Evolutionary conservation across 208 protist species (phyloP), one percentile per base, ranked within the genome.

Genomic region (Novymonas esmeraldas): DNA sequence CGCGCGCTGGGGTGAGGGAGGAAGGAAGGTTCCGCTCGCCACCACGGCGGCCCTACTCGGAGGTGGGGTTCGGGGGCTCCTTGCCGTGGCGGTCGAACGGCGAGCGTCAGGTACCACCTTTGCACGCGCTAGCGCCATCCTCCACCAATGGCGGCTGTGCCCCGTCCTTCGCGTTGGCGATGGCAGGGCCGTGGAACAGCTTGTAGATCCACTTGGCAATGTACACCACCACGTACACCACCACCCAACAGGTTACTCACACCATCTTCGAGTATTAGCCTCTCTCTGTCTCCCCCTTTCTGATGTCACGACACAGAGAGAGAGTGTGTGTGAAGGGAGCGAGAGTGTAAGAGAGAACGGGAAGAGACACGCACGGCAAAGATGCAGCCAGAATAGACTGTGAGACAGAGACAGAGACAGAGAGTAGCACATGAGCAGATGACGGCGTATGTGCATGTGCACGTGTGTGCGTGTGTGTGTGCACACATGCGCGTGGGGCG

Each of bases 241-340:
- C 77, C 52, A 89, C 42, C 80, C 83, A 89, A 54, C 83, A 89
- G 49, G 38, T 64, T 44, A 78, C 72, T 78, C 72, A 78, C 39
- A 78, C 72, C 72, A 78, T 78, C 48, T 41, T 71, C n/a, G n/a
- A n/a, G n/a, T n/a, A n/a, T n/a, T n/a, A n/a, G n/a, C n/a, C n/a
- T n/a, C n/a, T n/a, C n/a, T n/a, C n/a, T n/a, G n/a, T n/a, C n/a
- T n/a, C n/a, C n/a, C n/a, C n/a, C n/a, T n/a, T n/a, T n/a, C n/a
- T n/a, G n/a, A n/a, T n/a, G n/a, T n/a, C n/a, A n/a, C n/a, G n/a
- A n/a, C n/a, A n/a, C n/a, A n/a, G n/a, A n/a, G n/a, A n/a, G n/a
- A n/a, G n/a, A n/a, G n/a, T n/a, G n/a, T n/a, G n/a, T n/a, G n/a
- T n/a, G n/a, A n/a, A n/a, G n/a, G n/a, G n/a, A n/a, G n/a, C n/a